Evolutionary conservation across 129 eudicot genomes (phyloP), one percentile per base, ranked within the genome.

Genomic region (Artemisia tridentata): DNA sequence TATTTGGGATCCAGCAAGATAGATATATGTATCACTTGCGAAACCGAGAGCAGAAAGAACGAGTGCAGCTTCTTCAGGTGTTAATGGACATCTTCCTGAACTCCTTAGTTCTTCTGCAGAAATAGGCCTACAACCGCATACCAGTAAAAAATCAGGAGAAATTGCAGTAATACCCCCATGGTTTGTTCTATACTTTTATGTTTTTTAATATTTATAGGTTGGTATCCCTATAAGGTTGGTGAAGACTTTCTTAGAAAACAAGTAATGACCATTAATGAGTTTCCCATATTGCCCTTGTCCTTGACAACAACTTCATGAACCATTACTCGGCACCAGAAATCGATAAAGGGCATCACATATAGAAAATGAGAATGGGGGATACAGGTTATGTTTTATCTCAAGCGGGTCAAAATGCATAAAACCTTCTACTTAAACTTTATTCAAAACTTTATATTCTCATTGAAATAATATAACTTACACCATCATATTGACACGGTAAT

Each of bases 41-140:
- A 87, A 93, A 69, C 92, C 92, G 62, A 87, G 89, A 50, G 75
- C 84, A 25, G 96, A 85, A 46, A 93, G 89, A 85, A 87, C 92
- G 13, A 93, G 85, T 57, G 87, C 98, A 34, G 90, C 86, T 90
- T 87, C 99, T 84, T 93, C 99, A 19, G 99, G 97, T 65, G 99
- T 93, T 71, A 93, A 63, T 61, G 99, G 99, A 73, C 99, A 93
- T 80, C 79, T 87, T 62, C 99, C 97, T 45, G 80, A 80, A 45
- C 68, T 80, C 55, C 96, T 87, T 64, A 93, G 55, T 61, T 90
- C 96, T 43, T 59, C 72, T n/a, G 96, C 85, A 27, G 96, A 78
- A 61, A 77, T 58, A 49, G 87, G 82, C 85, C 99, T 90, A 78
- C 76, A 78, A 34, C 27, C 58, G 71, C 48, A 27, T 51, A 50